Evolutionary conservation across 495 filamentous ascomycete species (phyloP).

Genomic region (Penicillium waksmanii): DNA sequence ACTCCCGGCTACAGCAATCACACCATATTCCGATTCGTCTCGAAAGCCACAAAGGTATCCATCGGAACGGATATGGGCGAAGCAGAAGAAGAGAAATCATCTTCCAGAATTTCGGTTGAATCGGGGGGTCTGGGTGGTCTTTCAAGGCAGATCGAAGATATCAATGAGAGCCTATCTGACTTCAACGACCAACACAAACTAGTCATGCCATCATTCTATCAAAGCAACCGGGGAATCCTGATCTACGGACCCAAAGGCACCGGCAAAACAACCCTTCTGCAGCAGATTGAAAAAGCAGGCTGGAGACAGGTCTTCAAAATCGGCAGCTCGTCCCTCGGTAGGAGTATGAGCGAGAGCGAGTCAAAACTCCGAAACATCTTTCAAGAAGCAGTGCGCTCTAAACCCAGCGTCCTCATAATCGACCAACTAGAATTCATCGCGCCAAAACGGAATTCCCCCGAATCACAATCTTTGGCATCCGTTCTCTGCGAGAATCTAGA

Average conservation of each 20-base stretch:
- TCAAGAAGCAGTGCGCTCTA: conserved; percentile 66
- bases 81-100: conserved; percentile 12
- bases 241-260: conserved; percentile 84
- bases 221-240: conserved; percentile 60
- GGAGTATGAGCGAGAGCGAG: conserved; percentile 45
- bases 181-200: conserved; percentile 49
- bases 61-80: conserved; percentile 32
- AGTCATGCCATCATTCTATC: conserved; percentile 48
- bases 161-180: conserved; percentile 67
- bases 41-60: conserved; percentile 37
- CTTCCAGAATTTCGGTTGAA: conserved; percentile 32
- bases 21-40: conserved; percentile 42
- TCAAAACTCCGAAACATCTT: conserved; percentile 70
- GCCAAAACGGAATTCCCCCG: conserved; percentile 55
- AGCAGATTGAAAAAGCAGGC: conserved; percentile 64
- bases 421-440: conserved; percentile 80
- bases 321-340: conserved; percentile 54
- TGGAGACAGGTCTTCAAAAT: conserved; percentile 72
- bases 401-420: conserved; percentile 83
- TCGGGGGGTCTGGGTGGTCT: conserved; percentile 62
- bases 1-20: conserved; percentile 23
- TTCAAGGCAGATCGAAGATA: conserved; percentile 60
- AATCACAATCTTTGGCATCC: conserved; percentile 41
- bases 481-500: conserved; percentile 51
- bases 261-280: conserved; percentile 74